A percentile compares a stretch with the other conserved stretches of the same genome.
Conservation (phyloP, 2,329 filamentous ascomycete species). For the Sphaerulina populicola region DNA sequence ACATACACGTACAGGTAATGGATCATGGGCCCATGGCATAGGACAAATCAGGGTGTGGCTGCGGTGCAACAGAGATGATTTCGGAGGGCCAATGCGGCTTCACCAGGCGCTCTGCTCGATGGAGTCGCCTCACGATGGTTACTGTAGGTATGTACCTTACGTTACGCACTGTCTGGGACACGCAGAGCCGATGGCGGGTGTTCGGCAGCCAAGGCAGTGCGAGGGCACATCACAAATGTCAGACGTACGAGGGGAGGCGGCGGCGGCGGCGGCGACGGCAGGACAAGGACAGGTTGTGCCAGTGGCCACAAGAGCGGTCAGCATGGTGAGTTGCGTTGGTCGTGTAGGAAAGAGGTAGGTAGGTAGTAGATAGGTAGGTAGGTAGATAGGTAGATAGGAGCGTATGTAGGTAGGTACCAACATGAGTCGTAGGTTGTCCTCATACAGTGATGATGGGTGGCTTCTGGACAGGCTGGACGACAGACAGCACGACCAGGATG, state of each 20-base stretch:
- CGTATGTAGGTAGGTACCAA: too few species aligned
- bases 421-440: too few species aligned
- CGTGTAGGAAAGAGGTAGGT: too few species aligned
- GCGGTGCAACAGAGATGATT: slow-evolving; percentile 15
- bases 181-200: slow-evolving; percentile 14
- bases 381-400: too few species aligned
- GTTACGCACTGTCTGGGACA: not conserved
- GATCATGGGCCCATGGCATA: not conserved
- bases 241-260: not conserved
- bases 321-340: not conserved
- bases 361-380: too few species aligned
- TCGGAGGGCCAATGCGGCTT: slow-evolving; percentile 13
- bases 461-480: not conserved
- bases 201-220: slow-evolving; percentile 7
- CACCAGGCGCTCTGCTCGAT: slow-evolving; percentile 14
- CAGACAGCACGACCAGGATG: not conserved
- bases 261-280: too few species aligned
- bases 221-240: not conserved
- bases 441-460: not conserved
- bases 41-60: not conserved
- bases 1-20: too few species aligned
- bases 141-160: not conserved
- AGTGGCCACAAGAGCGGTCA: slow-evolving; percentile 4
- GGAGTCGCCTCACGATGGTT: slow-evolving; percentile 5
- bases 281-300: not conserved